These are phyloP conservation scores for Phialophora tarda DNA, from an alignment of 2,329 filamentous ascomycete genomes.

Conservation along the genomic window DNA sequence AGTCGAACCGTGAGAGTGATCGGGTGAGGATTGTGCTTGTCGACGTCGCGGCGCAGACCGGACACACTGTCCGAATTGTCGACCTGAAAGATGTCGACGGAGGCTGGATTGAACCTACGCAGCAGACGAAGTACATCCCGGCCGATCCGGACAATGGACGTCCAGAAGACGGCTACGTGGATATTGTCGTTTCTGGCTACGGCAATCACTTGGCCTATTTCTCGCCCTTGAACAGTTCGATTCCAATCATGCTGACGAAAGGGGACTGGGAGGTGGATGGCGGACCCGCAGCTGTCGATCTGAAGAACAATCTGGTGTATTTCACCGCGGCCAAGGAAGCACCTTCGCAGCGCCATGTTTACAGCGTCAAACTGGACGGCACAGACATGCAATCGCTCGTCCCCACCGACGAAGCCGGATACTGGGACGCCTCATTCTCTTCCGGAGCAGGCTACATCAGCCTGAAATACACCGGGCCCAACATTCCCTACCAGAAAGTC, in stretches of 20 bases:
- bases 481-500: constrained; percentile 88
- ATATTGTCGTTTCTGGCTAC: constrained; percentile 83
- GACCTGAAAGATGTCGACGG: constrained; percentile 86
- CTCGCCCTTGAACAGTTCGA: constrained; percentile 78
- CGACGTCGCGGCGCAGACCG: constrained; percentile 74
- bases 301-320: constrained; percentile 86
- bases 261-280: constrained; percentile 91
- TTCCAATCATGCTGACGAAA: constrained; percentile 84
- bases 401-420: constrained; percentile 73
- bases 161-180: constrained; percentile 85
- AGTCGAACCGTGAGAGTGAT: constrained; percentile 94
- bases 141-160: constrained; percentile 78
- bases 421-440: constrained; percentile 85
- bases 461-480: constrained; percentile 82
- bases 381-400: constrained; percentile 74
- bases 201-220: constrained; percentile 95
- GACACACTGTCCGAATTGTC: constrained; percentile 77
- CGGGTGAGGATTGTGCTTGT: constrained; percentile 85
- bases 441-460: constrained; percentile 79
- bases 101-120: constrained; percentile 95
- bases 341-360: constrained; percentile 88
- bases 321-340: constrained; percentile 86
- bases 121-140: constrained; percentile 83
- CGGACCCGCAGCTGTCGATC: constrained; percentile 81
- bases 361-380: constrained; percentile 84